Conservation (phyloP, 495 filamentous ascomycete genomes). For the Pyrenula aspistea region DNA sequence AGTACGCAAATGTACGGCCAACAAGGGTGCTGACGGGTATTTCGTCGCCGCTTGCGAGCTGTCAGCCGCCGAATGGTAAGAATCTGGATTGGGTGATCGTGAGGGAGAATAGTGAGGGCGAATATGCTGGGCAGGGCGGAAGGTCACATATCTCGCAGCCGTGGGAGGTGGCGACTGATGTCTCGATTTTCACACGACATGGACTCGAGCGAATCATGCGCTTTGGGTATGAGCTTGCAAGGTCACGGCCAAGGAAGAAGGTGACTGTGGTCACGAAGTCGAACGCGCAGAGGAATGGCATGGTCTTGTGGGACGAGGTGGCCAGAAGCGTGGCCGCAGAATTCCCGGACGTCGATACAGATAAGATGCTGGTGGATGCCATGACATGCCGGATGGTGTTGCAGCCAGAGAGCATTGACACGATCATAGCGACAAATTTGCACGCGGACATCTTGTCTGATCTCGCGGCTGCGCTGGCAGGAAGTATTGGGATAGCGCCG, state of each 20-base stretch:
- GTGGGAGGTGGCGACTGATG: conserved; percentile 42
- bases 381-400: conserved; percentile 47
- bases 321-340: conserved; percentile 30
- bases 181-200: conserved; percentile 39
- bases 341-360: conserved; percentile 39
- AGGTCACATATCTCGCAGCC: conserved; percentile 34
- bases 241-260: conserved; percentile 30
- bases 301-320: conserved; percentile 47
- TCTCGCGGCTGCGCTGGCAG: conserved; percentile 43
- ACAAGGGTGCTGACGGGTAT: conserved; percentile 36
- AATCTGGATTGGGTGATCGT: conserved; percentile 45
- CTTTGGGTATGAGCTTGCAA: conserved; percentile 42
- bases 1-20: conserved; percentile 45
- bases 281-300: conserved; percentile 44
- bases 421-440: conserved; percentile 44
- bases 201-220: conserved; percentile 43
- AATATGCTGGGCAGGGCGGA: conserved; percentile 45
- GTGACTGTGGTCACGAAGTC: conserved; percentile 48
- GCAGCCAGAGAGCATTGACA: conserved; percentile 40
- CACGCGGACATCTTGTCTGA: conserved; percentile 48
- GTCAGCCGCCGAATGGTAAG: conserved; percentile 11
- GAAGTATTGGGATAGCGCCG: conserved; percentile 46
- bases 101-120: conserved; percentile 46
- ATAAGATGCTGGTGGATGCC: conserved; percentile 50
- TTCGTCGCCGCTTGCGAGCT: conserved; percentile 34